Conservation (phyloP, 768 basidiomycete genomes). For the Boletus vermiculosoides region DNA sequence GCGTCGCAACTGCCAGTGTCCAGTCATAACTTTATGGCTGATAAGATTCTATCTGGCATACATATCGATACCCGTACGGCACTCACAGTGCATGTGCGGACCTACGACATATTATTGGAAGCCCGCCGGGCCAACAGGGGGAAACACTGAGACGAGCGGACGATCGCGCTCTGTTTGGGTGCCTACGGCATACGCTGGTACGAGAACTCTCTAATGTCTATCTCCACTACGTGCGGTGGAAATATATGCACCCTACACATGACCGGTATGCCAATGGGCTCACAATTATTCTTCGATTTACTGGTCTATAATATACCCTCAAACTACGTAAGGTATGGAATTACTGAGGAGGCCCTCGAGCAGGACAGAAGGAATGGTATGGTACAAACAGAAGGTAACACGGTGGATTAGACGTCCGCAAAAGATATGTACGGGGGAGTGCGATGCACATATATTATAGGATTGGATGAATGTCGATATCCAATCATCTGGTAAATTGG, state of each 20-base stretch:
- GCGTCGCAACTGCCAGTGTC: neutral
- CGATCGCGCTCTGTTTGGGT: no score
- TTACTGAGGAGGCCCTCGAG: neutral
- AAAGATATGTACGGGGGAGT: neutral
- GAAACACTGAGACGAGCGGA: no score
- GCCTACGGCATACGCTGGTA: no score
- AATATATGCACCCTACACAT: no score
- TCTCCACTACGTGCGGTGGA: no score
- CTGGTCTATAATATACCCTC: neutral
- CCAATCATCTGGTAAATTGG: slow-evolving; percentile 1
- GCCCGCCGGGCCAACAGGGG: no score
- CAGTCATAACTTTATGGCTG: neutral
- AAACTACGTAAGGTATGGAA: neutral
- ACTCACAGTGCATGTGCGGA: neutral
- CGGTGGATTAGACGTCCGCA: neutral
- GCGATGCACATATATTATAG: neutral
- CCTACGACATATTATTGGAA: neutral
- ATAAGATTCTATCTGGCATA: neutral
- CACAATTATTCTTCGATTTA: neutral
- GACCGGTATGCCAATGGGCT: no score
- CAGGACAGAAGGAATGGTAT: neutral
- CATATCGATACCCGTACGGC: neutral
- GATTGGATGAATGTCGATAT: neutral
- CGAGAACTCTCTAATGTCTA: no score
- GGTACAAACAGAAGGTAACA: neutral